Conservation (phyloP, 129 eudicot genomes). For the Dittrichia graveolens region DNA sequence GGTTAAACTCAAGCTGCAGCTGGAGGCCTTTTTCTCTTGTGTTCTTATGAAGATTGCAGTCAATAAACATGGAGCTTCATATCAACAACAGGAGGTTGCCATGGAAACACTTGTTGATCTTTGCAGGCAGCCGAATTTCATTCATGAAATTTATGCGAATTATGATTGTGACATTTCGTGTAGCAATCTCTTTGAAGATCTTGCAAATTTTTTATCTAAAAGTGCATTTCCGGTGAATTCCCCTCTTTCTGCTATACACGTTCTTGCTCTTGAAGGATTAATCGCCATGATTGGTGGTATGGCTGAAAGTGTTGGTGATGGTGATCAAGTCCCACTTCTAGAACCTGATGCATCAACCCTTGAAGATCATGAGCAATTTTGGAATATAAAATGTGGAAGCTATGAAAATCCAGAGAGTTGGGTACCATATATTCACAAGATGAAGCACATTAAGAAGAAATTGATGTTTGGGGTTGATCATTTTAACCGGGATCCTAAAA, state of each 20-base stretch:
- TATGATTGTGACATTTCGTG: slow-evolving; percentile 83
- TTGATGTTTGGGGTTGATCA: slow-evolving; percentile 74
- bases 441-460: slow-evolving; percentile 64
- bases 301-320: slow-evolving; percentile 67
- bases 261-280: slow-evolving; percentile 78
- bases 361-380: slow-evolving; percentile 56
- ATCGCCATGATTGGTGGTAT: slow-evolving; percentile 72
- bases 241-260: slow-evolving; percentile 70
- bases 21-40: slow-evolving; percentile 73
- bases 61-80: slow-evolving; percentile 68
- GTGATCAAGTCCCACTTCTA: slow-evolving; percentile 45
- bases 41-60: slow-evolving; percentile 66
- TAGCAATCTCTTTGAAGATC: slow-evolving; percentile 70
- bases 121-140: slow-evolving; percentile 66
- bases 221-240: slow-evolving; percentile 80
- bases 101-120: slow-evolving; percentile 86
- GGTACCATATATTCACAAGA: slow-evolving; percentile 70
- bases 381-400: slow-evolving; percentile 61
- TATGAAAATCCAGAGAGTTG: slow-evolving; percentile 54
- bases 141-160: slow-evolving; percentile 77
- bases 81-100: slow-evolving; percentile 85
- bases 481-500: slow-evolving; percentile 80
- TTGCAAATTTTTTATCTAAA: slow-evolving; percentile 72
- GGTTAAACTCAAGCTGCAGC: slow-evolving; percentile 65
- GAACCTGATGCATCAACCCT: slow-evolving; percentile 38